phyloP scores from a whole-genome alignment of 306 rosid species.

The Acacia acuminata region DNA sequence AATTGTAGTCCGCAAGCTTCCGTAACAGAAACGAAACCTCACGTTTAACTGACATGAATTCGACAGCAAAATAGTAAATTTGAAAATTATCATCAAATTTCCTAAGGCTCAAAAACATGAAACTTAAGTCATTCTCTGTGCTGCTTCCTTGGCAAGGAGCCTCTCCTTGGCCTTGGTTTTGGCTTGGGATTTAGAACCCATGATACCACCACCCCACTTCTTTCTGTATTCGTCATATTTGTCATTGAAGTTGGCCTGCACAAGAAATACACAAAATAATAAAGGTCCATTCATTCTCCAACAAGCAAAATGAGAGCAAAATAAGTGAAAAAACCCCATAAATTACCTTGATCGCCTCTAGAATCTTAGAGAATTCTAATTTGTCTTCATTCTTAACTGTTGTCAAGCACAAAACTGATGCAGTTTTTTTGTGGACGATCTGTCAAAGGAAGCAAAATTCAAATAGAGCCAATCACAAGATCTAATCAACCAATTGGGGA shows the following conservation, averaged over 20 bases:
- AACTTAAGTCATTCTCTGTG: constrained; percentile 63
- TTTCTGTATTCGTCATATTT: constrained; percentile 70
- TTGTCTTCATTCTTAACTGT: constrained; percentile 88
- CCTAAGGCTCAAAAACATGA: constrained; percentile 1
- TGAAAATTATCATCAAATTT: constrained; percentile 12
- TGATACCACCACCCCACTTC: constrained; percentile 91
- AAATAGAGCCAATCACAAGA: neutral
- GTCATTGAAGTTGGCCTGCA: constrained; percentile 81
- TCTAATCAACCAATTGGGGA: neutral
- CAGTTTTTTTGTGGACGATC: constrained; percentile 80
- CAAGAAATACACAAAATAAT: neutral
- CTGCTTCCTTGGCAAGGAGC: constrained; percentile 78
- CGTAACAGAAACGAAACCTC: constrained; percentile 23
- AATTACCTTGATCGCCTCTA: constrained; percentile 76
- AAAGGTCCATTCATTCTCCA: neutral
- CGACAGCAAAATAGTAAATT: constrained; percentile 9
- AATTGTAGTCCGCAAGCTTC: constrained; percentile 19
- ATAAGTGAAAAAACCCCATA: neutral
- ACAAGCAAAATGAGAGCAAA: neutral
- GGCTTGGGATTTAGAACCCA: constrained; percentile 89
- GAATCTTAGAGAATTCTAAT: constrained; percentile 65
- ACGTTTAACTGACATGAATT: constrained; percentile 4
- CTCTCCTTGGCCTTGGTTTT: constrained; percentile 70
- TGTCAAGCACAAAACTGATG: constrained; percentile 72
- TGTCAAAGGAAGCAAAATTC: constrained; percentile 11